These are phyloP conservation scores for Russula lepida DNA, from an alignment of 768 basidiomycete species.

Conservation along the genomic window DNA sequence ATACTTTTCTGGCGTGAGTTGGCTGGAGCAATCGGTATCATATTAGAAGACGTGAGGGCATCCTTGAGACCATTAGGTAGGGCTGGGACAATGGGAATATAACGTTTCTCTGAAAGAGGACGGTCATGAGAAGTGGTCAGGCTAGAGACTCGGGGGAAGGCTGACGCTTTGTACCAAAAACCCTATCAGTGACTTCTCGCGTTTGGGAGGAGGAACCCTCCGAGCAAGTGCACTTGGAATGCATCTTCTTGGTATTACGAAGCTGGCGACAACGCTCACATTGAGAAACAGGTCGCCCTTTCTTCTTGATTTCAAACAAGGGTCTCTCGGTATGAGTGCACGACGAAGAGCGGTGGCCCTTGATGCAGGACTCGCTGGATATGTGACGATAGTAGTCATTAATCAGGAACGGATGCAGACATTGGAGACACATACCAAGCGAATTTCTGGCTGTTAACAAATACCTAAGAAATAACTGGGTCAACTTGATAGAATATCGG, in stretches of 20 bases:
- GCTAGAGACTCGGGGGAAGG: neutral
- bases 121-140: neutral
- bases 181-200: conserved; percentile 15
- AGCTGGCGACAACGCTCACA: conserved; percentile 21
- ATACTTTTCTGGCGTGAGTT: conserved; percentile 20
- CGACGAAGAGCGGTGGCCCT: conserved; percentile 22
- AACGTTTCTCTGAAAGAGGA: conserved; percentile 18
- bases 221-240: conserved; percentile 22
- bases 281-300: conserved; percentile 21
- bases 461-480: conserved; percentile 6
- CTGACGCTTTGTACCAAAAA: conserved; percentile 22
- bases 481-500: neutral
- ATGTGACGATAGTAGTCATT: neutral
- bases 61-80: conserved; percentile 22
- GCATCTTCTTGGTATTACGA: conserved; percentile 19
- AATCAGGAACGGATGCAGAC: neutral
- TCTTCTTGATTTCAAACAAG: conserved; percentile 22
- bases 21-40: conserved; percentile 5
- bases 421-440: conserved; percentile 15
- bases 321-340: conserved; percentile 22
- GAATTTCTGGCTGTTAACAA: conserved; percentile 21
- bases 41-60: conserved; percentile 3
- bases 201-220: conserved; percentile 4
- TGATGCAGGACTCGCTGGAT: conserved; percentile 21
- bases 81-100: conserved; percentile 21